These are phyloP conservation scores for Metarhizium brunneum DNA, from an alignment of 2,329 filamentous ascomycete genomes.

Conservation along the genomic window DNA sequence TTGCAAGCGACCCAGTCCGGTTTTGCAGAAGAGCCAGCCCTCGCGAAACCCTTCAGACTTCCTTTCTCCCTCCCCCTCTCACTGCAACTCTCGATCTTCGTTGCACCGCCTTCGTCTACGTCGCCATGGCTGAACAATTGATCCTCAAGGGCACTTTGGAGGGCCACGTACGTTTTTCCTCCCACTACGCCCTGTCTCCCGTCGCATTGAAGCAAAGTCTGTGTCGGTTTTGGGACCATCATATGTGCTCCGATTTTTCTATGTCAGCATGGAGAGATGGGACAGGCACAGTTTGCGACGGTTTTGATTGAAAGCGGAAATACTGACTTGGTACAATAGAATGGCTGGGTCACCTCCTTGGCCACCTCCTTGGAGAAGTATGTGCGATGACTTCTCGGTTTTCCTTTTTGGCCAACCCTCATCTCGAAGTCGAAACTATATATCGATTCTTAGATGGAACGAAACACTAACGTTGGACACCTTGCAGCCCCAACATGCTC, in stretches of 20 bases:
- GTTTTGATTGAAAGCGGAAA: not conserved
- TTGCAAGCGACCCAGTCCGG: constrained; percentile 10
- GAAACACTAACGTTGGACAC: constrained; percentile 12
- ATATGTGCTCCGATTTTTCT: not conserved
- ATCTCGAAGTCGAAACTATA: constrained; percentile 2
- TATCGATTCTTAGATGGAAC: not conserved
- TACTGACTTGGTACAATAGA: constrained; percentile 36
- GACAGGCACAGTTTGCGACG: not conserved
- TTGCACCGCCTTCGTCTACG: constrained; percentile 33
- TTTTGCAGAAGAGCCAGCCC: constrained; percentile 19
- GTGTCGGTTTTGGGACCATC: not conserved
- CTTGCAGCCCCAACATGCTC: constrained; percentile 90
- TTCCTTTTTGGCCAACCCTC: not conserved
- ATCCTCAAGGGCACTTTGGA: constrained; percentile 95
- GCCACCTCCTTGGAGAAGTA: constrained; percentile 99
- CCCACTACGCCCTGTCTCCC: not conserved
- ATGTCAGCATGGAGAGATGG: not conserved
- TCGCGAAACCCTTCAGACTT: constrained; percentile 16
- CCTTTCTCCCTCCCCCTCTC: constrained; percentile 26
- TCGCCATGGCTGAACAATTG: constrained; percentile 80
- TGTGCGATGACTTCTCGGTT: constrained; percentile 21
- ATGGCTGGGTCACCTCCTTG: constrained; percentile 98
- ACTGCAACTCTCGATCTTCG: constrained; percentile 18
- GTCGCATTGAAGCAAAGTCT: not conserved
- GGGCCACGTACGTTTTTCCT: constrained; percentile 66